These are phyloP conservation scores for Beta lomatogona DNA, from an alignment of 179 eudicot species.

Conservation along the genomic window DNA sequence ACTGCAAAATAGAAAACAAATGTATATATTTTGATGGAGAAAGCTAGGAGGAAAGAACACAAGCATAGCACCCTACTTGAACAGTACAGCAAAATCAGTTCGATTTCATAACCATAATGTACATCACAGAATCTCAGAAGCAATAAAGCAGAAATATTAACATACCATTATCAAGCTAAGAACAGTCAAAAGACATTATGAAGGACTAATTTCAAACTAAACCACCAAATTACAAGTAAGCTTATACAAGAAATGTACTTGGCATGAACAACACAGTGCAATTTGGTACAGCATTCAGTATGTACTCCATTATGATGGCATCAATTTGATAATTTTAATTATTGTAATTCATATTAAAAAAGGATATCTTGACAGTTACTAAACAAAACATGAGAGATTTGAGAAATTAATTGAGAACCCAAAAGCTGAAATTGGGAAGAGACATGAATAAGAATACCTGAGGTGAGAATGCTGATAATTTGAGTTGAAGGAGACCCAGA, in stretches of 20 bases:
- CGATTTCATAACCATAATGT: neutral
- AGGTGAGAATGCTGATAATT: neutral
- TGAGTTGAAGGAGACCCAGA: conserved; percentile 9
- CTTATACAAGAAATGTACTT: neutral
- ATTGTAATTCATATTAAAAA: neutral
- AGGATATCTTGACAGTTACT: neutral
- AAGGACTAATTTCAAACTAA: neutral
- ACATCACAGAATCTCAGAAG: neutral
- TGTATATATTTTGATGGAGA: neutral
- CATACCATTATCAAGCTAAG: neutral
- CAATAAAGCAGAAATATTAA: neutral
- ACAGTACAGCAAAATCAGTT: neutral
- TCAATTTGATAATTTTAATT: neutral
- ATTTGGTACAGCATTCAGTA: no score
- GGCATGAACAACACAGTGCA: neutral
- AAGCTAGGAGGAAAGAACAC: neutral
- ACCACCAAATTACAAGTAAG: neutral
- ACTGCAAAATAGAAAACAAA: neutral
- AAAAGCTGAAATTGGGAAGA: neutral
- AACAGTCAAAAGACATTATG: neutral
- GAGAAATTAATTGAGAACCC: neutral
- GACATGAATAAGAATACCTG: neutral
- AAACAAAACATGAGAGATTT: neutral
- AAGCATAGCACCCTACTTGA: neutral
- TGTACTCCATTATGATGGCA: neutral